Conservation (phyloP, 1,284 basidiomycete genomes). For the Trametes sp. region DNA sequence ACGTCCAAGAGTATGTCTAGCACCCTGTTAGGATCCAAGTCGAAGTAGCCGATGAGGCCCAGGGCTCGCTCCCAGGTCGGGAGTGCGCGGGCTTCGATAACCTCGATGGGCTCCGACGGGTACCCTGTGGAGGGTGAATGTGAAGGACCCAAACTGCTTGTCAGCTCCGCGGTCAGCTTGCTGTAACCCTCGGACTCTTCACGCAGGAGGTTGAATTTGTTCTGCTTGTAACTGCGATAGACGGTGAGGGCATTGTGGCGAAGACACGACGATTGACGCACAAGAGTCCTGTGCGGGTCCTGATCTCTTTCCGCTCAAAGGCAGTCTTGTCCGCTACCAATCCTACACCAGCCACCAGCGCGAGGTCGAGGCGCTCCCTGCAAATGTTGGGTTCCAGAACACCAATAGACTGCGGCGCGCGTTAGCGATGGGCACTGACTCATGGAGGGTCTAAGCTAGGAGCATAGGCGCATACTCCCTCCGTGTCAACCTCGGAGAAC, state of each 20-base stretch:
- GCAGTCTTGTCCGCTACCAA: conserved; percentile 67
- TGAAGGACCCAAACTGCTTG: conserved; percentile 78
- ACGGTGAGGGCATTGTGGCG: conserved; percentile 1
- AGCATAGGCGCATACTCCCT: no score
- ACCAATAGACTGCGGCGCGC: conserved; percentile 52
- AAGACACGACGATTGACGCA: conserved; percentile 49
- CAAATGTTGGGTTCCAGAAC: conserved; percentile 67
- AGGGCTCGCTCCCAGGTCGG: conserved; percentile 89
- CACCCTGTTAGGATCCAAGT: conserved; percentile 93
- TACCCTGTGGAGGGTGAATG: conserved; percentile 67
- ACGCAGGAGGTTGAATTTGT: conserved; percentile 96
- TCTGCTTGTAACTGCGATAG: conserved; percentile 87
- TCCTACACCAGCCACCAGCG: conserved; percentile 64
- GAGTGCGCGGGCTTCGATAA: conserved; percentile 70
- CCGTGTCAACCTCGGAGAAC: no score
- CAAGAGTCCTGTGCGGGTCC: conserved; percentile 81
- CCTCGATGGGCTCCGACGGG: conserved; percentile 63
- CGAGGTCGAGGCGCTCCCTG: conserved; percentile 75
- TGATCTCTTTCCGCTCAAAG: conserved; percentile 79
- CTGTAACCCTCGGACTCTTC: conserved; percentile 98
- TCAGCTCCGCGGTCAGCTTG: conserved; percentile 87
- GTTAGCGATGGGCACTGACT: not conserved
- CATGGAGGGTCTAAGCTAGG: not conserved
- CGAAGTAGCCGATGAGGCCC: conserved; percentile 93
- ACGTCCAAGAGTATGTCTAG: conserved; percentile 95